A percentile compares a stretch with the other conserved stretches of the same genome.
phyloP scores from a whole-genome alignment of 257 asterid genomes.

The Eustoma russellianum region DNA sequence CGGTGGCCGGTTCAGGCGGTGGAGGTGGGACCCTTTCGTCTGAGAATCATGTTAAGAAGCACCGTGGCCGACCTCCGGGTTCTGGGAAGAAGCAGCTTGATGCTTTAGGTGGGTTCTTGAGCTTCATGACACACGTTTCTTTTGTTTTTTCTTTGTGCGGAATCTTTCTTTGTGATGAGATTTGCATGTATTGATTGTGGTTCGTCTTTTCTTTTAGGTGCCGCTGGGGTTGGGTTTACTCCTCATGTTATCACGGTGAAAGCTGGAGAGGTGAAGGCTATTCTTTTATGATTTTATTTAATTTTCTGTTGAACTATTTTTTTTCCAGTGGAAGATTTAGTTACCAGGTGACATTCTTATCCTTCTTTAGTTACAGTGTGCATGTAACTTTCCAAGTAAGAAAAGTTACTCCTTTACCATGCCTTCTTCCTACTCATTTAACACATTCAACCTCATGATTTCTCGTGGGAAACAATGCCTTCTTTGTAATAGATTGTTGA shows the following conservation, averaged over 20 bases:
- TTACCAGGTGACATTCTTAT: not conserved
- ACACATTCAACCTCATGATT: too few species aligned
- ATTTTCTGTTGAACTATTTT: not conserved
- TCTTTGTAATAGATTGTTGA: too few species aligned
- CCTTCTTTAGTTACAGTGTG: not conserved
- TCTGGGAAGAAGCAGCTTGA: slow-evolving; percentile 43
- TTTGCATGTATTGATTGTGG: not conserved
- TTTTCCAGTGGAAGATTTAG: not conserved
- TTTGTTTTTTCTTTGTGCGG: not conserved
- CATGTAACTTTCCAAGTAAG: not conserved
- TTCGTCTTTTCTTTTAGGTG: slow-evolving; percentile 17
- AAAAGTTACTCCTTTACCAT: not conserved
- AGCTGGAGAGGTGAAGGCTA: slow-evolving; percentile 31
- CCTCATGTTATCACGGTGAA: slow-evolving; percentile 36
- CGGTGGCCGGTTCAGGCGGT: slow-evolving; percentile 19
- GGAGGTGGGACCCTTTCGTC: slow-evolving; percentile 28
- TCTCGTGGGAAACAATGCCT: too few species aligned
- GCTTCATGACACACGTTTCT: not conserved
- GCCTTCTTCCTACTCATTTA: not conserved
- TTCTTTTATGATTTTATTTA: not conserved
- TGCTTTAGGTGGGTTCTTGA: slow-evolving; percentile 24
- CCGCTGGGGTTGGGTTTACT: slow-evolving; percentile 36
- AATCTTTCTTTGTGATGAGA: too few species aligned
- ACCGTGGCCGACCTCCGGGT: slow-evolving; percentile 53
- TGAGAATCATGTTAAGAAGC: slow-evolving; percentile 27